Conservation (phyloP, 306 rosid species). For the Quercus variabilis region DNA sequence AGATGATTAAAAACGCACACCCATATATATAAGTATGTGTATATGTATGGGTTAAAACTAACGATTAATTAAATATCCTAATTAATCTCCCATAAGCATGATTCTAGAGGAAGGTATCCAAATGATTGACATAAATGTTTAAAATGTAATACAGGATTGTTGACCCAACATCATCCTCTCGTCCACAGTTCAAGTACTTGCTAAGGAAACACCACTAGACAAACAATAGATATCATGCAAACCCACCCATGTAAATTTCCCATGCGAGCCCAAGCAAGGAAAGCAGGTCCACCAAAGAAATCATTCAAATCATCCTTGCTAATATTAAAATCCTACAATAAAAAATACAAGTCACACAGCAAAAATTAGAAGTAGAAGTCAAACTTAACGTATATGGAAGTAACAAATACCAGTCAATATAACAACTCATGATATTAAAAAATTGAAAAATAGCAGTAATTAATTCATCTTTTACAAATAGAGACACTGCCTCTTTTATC, state of each 20-base stretch:
- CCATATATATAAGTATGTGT: too few species aligned
- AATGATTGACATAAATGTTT: too few species aligned
- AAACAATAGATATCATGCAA: constrained; percentile 17
- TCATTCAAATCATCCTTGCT: constrained; percentile 55
- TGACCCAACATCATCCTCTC: too few species aligned
- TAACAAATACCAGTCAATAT: not conserved
- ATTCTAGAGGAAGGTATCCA: too few species aligned
- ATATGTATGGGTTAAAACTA: too few species aligned
- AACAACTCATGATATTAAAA: not conserved
- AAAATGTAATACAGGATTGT: too few species aligned
- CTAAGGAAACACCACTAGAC: not conserved
- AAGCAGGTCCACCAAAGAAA: constrained; percentile 97
- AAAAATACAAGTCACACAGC: not conserved
- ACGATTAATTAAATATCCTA: too few species aligned
- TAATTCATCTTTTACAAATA: not conserved
- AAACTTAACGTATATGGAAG: not conserved
- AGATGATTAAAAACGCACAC: too few species aligned
- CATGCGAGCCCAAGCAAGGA: constrained; percentile 99
- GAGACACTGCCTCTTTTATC: not conserved
- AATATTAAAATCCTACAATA: constrained; percentile 69
- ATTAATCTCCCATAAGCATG: too few species aligned
- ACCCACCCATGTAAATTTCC: constrained; percentile 96
- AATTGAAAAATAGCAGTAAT: constrained; percentile 12
- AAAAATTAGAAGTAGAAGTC: not conserved
- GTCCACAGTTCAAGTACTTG: not conserved